Evolutionary conservation across 768 basidiomycete genomes (phyloP).

Genomic region (Leccinellum rugosiceps): DNA sequence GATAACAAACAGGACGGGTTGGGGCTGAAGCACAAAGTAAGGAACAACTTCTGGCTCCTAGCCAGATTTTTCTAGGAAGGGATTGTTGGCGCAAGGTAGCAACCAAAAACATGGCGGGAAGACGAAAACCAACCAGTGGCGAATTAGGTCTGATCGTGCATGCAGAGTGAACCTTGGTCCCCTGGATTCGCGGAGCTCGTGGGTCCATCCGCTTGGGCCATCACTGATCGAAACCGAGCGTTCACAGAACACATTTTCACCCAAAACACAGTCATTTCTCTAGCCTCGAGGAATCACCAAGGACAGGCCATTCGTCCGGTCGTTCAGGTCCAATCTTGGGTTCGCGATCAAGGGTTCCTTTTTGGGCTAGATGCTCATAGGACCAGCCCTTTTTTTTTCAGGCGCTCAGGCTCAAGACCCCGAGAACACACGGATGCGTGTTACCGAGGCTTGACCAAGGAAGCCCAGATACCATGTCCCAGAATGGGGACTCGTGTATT

Average conservation of each 20-base stretch:
- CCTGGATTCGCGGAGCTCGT: slow-evolving; percentile 34
- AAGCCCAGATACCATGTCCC: slow-evolving; percentile 16
- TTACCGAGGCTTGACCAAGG: slow-evolving; percentile 25
- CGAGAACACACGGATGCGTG: slow-evolving; percentile 25
- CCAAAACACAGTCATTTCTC: slow-evolving; percentile 5
- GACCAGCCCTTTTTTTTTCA: slow-evolving; percentile 22
- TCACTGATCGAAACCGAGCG: slow-evolving; percentile 31
- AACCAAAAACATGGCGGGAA: slow-evolving; percentile 33
- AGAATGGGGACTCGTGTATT: slow-evolving; percentile 18
- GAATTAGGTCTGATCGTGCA: slow-evolving; percentile 34
- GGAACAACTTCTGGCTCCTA: slow-evolving; percentile 11
- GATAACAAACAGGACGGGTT: slow-evolving; percentile 28
- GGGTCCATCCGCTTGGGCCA: slow-evolving; percentile 25
- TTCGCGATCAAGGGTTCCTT: slow-evolving; percentile 44
- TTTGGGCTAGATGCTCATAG: slow-evolving; percentile 43
- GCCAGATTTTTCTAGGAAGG: slow-evolving; percentile 25
- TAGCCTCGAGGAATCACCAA: slow-evolving; percentile 38
- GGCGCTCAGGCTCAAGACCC: slow-evolving; percentile 27
- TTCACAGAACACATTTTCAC: slow-evolving; percentile 28
- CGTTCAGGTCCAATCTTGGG: slow-evolving; percentile 30
- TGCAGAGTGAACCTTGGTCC: slow-evolving; percentile 26
- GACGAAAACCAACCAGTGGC: slow-evolving; percentile 23
- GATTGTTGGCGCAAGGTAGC: slow-evolving; percentile 26
- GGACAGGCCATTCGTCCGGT: slow-evolving; percentile 28
- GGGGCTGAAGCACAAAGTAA: slow-evolving; percentile 17